Conservation (phyloP, 169 alveolate genomes). For the Theileria sp. region DNA sequence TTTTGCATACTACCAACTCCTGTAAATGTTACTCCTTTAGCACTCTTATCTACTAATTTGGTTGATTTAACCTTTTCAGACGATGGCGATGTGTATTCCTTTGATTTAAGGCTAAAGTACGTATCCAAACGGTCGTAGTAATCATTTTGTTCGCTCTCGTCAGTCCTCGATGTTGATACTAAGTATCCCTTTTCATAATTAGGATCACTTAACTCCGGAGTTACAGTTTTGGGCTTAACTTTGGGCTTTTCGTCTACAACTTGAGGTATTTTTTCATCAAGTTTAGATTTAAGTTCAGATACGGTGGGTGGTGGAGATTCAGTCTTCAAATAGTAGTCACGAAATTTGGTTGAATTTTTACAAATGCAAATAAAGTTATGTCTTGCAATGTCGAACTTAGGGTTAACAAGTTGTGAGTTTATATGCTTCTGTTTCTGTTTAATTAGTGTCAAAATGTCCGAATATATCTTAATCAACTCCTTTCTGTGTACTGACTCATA, state of each 20-base stretch:
- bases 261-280: background rate
- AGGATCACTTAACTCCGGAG: background rate
- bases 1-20: background rate
- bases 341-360: background rate
- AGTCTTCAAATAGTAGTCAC: background rate
- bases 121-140: background rate
- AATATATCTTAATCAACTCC: constrained; percentile 8
- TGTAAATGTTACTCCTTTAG: background rate
- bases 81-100: background rate
- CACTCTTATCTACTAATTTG: background rate
- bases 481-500: constrained; percentile 17
- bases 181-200: background rate
- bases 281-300: background rate
- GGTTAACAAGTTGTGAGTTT: constrained; percentile 9
- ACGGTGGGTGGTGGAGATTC: background rate
- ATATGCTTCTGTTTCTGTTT: constrained; percentile 18
- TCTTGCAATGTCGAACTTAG: constrained; percentile 14
- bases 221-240: background rate
- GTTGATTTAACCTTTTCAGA: background rate
- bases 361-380: constrained; percentile 23
- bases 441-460: constrained; percentile 12
- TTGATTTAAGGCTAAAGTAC: background rate
- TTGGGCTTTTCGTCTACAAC: background rate
- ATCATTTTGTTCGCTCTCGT: background rate
- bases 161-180: background rate